Evolutionary conservation across 371 early-diverging fungal genomes (phyloP).

Genomic region (Mucor velutinosus): DNA sequence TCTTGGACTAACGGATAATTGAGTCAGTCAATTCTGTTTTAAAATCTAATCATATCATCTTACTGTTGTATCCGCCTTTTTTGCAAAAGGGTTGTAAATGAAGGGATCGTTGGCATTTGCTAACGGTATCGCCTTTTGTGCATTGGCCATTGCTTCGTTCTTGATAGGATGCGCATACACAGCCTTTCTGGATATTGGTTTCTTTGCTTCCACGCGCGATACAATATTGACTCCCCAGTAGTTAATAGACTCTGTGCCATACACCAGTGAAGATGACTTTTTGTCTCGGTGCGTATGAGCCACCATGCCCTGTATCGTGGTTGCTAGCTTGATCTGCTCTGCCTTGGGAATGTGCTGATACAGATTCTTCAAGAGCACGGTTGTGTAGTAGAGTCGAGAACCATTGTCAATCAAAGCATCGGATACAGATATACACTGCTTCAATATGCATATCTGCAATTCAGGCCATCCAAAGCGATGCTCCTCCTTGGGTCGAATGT

Average conservation of each 20-base stretch:
- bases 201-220: constrained; percentile 35
- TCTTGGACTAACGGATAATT: constrained; percentile 23
- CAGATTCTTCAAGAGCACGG: constrained; percentile 66
- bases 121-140: not conserved
- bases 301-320: constrained; percentile 58
- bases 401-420: constrained; percentile 70
- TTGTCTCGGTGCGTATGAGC: constrained; percentile 15
- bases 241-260: constrained; percentile 26
- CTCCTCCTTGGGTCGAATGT: not conserved
- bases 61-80: constrained; percentile 50
- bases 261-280: not conserved
- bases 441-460: constrained; percentile 75
- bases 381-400: constrained; percentile 65
- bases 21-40: no score
- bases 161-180: constrained; percentile 23
- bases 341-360: constrained; percentile 62
- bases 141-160: not conserved
- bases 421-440: constrained; percentile 75
- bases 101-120: constrained; percentile 58
- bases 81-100: constrained; percentile 77
- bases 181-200: constrained; percentile 47
- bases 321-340: constrained; percentile 72
- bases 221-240: constrained; percentile 58
- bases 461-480: constrained; percentile 72
- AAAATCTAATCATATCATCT: not conserved